phyloP scores from a whole-genome alignment of 1,284 basidiomycete species.

The Cutaneotrichosporon curvatum region DNA sequence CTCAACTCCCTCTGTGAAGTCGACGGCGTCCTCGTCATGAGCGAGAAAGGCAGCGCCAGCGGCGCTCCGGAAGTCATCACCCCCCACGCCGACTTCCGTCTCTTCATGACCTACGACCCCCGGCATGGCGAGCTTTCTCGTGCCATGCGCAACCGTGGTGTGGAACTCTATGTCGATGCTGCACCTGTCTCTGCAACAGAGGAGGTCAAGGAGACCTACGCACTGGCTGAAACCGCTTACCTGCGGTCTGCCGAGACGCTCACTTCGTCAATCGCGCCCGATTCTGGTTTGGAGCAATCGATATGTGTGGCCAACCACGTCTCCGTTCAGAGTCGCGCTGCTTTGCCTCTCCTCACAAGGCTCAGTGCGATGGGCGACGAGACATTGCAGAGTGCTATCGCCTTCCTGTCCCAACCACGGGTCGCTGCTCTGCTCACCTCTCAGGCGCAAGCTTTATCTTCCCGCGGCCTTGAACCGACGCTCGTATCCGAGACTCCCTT shows the following conservation, averaged over 20 bases:
- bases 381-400: conserved; percentile 1
- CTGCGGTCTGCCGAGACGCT: conserved; percentile 6
- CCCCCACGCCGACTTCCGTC: conserved; percentile 81
- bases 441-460: neutral
- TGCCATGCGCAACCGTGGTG: conserved; percentile 96
- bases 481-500: conserved; percentile 20
- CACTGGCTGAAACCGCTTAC: conserved; percentile 6
- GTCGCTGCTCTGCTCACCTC: conserved; percentile 2
- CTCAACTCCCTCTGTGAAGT: conserved; percentile 94
- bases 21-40: conserved; percentile 71
- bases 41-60: conserved; percentile 78
- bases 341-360: neutral
- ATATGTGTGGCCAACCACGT: conserved; percentile 11
- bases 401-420: conserved; percentile 8
- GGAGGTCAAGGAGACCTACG: conserved; percentile 2
- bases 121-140: conserved; percentile 88
- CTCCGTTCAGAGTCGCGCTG: conserved; percentile 9
- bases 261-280: neutral
- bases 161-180: conserved; percentile 60
- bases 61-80: conserved; percentile 60
- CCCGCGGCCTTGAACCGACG: neutral
- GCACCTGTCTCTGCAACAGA: neutral
- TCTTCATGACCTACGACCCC: conserved; percentile 92
- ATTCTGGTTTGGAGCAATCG: neutral
- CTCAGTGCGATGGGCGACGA: conserved; percentile 1